phyloP scores from a whole-genome alignment of 768 basidiomycete genomes.

The Russula earlei region DNA sequence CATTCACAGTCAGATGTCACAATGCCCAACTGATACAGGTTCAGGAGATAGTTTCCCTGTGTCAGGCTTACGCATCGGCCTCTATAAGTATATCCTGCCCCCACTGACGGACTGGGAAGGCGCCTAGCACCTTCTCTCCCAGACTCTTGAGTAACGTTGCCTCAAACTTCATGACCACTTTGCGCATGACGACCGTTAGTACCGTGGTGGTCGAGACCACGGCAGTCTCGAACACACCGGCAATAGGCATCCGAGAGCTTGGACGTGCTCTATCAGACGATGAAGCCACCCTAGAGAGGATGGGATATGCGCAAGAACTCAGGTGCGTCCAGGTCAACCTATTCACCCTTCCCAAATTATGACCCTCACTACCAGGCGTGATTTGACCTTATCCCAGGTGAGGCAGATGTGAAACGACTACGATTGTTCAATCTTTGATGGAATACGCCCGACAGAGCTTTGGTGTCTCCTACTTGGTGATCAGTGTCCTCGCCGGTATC shows the following conservation, averaged over 20 bases:
- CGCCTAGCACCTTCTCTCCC: too few relatives aligned
- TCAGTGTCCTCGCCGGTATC: constrained; percentile 64
- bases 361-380: constrained; percentile 35
- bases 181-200: neutral
- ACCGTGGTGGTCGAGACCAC: too few relatives aligned
- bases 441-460: constrained; percentile 42
- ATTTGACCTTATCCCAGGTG: constrained; percentile 53
- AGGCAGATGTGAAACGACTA: constrained; percentile 15
- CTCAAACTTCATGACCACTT: too few relatives aligned
- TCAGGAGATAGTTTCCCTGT: too few relatives aligned
- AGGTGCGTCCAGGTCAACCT: constrained; percentile 31
- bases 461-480: constrained; percentile 68
- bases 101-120: too few relatives aligned
- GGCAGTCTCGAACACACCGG: neutral
- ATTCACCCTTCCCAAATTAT: neutral
- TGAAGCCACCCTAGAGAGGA: constrained; percentile 53
- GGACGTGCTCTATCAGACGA: constrained; percentile 29
- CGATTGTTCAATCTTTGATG: neutral
- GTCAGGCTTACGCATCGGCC: too few relatives aligned
- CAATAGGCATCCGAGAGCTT: neutral
- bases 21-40: too few relatives aligned
- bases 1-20: too few relatives aligned
- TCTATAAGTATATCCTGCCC: too few relatives aligned
- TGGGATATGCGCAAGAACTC: constrained; percentile 67
- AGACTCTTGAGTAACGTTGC: too few relatives aligned